Percentiles rank a stretch among this genome's conserved stretches.
Evolutionary conservation across 176 grass and related monocot species (phyloP).

Genomic region (Carex parvula): DNA sequence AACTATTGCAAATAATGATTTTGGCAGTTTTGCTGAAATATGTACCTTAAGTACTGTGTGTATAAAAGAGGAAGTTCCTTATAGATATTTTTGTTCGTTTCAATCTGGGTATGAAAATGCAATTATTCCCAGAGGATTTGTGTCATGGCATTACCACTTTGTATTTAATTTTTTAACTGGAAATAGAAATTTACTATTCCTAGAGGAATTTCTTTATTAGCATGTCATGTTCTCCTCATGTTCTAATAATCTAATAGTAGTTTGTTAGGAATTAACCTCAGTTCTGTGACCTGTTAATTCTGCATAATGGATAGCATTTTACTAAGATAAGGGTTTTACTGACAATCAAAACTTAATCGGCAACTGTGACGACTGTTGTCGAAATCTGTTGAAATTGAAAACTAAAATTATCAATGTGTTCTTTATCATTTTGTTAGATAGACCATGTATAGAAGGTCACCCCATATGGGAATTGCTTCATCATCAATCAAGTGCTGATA

Average conservation of each 20-base stretch:
- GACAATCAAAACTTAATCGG: neutral
- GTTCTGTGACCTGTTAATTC: neutral
- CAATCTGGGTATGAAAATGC: neutral
- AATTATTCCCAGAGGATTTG: neutral
- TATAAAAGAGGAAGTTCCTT: constrained; percentile 5
- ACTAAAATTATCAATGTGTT: neutral
- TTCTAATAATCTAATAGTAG: neutral
- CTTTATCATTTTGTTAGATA: neutral
- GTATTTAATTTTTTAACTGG: neutral
- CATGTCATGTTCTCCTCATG: neutral
- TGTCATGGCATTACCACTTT: neutral
- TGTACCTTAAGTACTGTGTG: neutral
- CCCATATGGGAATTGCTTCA: neutral
- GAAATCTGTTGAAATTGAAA: neutral
- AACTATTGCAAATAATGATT: neutral
- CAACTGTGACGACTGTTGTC: neutral
- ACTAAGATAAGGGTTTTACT: neutral
- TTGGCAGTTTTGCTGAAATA: neutral
- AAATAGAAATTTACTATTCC: neutral
- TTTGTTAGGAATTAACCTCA: neutral
- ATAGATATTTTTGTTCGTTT: neutral
- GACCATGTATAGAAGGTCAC: neutral
- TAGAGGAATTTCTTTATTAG: neutral
- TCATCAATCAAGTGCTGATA: neutral
- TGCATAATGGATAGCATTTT: neutral